Percentiles rank a stretch among this genome's conserved stretches.
These are phyloP conservation scores for Aureobasidium lini DNA, from an alignment of 2,329 filamentous ascomycete species.

Conservation along the genomic window DNA sequence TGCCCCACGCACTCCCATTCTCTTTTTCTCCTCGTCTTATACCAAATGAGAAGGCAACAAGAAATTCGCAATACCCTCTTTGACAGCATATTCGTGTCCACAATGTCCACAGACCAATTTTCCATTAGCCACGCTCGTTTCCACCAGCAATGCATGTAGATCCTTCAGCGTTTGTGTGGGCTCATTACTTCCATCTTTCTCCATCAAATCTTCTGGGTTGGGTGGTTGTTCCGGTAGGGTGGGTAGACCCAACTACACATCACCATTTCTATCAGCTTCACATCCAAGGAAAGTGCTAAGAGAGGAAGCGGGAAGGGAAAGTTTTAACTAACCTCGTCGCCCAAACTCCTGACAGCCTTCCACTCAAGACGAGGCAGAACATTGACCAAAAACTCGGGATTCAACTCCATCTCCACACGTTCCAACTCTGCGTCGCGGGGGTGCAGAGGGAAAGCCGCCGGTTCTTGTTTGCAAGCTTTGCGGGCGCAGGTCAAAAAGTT, in stretches of 20 bases:
- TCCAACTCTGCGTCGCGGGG: constrained; percentile 88
- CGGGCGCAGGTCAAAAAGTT: constrained; percentile 97
- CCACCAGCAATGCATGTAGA: constrained; percentile 72
- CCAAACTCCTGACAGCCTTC: constrained; percentile 67
- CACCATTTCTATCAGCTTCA: too few species aligned
- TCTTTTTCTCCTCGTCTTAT: constrained; percentile 20
- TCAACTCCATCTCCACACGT: constrained; percentile 72
- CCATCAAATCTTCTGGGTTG: constrained; percentile 18
- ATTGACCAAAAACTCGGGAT: constrained; percentile 72
- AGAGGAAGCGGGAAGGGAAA: constrained; percentile 20
- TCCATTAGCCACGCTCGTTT: constrained; percentile 84
- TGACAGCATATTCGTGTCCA: constrained; percentile 86
- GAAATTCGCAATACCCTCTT: constrained; percentile 96
- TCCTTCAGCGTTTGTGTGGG: constrained; percentile 63
- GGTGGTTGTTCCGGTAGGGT: constrained; percentile 48
- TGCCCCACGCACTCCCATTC: neutral
- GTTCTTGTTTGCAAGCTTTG: constrained; percentile 81
- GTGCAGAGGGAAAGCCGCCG: constrained; percentile 79
- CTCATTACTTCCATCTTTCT: constrained; percentile 48
- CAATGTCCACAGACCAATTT: constrained; percentile 87
- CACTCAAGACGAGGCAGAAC: constrained; percentile 84
- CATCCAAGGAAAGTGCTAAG: neutral
- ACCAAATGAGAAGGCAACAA: constrained; percentile 88
- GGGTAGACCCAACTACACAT: constrained; percentile 66
- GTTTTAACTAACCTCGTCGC: constrained; percentile 66